Conservation (phyloP, 1,284 basidiomycete genomes). For the Leccinum insigne region DNA sequence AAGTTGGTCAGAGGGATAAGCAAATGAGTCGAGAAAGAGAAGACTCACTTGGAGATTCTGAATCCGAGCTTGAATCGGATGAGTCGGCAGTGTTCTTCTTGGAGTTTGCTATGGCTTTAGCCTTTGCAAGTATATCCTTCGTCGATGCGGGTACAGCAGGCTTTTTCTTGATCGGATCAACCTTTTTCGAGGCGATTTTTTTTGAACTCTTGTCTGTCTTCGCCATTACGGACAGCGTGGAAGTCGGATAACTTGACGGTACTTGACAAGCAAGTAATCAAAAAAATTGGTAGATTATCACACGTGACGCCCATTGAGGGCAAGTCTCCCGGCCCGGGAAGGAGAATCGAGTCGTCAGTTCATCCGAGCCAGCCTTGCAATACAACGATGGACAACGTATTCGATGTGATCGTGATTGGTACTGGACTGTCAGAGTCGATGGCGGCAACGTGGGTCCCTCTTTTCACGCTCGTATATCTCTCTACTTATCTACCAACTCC, state of each 20-base stretch:
- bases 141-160: constrained; percentile 11
- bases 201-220: constrained; percentile 42
- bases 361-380: neutral
- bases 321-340: constrained; percentile 17
- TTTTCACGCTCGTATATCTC: neutral
- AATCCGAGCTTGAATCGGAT: constrained; percentile 1
- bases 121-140: constrained; percentile 26
- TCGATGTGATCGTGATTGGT: constrained; percentile 85
- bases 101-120: neutral
- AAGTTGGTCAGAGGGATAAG: neutral
- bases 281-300: constrained; percentile 13
- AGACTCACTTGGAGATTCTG: neutral
- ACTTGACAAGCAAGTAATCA: neutral
- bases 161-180: constrained; percentile 13
- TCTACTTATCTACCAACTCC: constrained; percentile 14
- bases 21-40: neutral
- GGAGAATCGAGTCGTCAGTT: neutral
- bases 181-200: constrained; percentile 18
- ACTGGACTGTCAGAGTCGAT: constrained; percentile 91
- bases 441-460: constrained; percentile 73
- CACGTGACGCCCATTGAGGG: constrained; percentile 34
- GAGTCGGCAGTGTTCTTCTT: neutral
- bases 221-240: constrained; percentile 33
- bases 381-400: constrained; percentile 41
- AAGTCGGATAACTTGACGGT: neutral